Evolutionary conservation across 2,329 filamentous ascomycete species (phyloP), one percentile per base, ranked within the genome.

Genomic region (Pseudocercospora macadamiae): DNA sequence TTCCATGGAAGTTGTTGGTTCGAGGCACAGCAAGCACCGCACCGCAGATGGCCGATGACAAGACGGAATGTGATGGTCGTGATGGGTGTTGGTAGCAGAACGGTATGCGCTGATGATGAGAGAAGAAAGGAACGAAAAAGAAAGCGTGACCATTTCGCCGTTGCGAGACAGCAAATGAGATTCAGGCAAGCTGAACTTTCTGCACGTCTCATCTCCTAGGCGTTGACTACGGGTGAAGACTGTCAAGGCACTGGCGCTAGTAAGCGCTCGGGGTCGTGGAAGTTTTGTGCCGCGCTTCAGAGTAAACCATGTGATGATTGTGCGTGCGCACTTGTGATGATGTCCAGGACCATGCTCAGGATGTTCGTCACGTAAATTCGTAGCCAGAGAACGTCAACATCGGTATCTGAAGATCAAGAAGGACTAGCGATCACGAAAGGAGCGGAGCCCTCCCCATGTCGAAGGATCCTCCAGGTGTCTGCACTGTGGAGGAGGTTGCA

Each of bases 401-500:
- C n/a, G n/a, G 12, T 32, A 12, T 32, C 23, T 47, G 23, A 14
- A 47, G 23, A 19, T 14, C 23, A 28, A n/a, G 23, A 10, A 19
- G n/a, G 42, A 21, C 21, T 25, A n/a, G 21, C 9, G 42, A 26
- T 32, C 28, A 32, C 28, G 12, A 32, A 6, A 7, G 8, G 9
- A 45, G 42, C 23, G 23, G 42, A 47, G 23, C 23, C 42, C 42
- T 47, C 19, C 23, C 54, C 54, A 55, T 39, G 44, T 36, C 42
- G 23, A 39, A 59, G 51, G 39, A 49, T 54, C 32, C 44, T 26
- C 44, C 52, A 16, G 48, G 18, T 26, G 45, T n/a, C 45, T 52
- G 57, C 57, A 21, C 23, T 26, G 45, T 51, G 51, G 52, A 59
- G 57, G 57, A 59, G 57, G 28, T 26, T 19, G 30, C 18, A 54